Percentiles rank a stretch among this genome's conserved stretches.
Evolutionary conservation across 2,329 filamentous ascomycete genomes (phyloP).

Genomic region (Ascochyta clinopodiicola): DNA sequence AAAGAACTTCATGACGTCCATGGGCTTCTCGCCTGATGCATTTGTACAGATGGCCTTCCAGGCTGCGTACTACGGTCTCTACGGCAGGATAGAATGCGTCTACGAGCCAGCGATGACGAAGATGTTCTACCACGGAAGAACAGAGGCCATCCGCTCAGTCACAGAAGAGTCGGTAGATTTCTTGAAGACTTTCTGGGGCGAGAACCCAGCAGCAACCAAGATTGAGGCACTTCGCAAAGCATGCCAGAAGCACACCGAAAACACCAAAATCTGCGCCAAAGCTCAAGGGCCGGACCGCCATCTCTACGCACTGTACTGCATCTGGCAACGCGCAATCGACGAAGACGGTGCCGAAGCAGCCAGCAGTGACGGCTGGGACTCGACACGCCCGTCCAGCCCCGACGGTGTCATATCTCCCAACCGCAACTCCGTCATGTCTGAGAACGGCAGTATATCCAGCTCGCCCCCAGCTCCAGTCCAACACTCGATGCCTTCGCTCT

Average conservation of each 20-base stretch:
- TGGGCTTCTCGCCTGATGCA: constrained; percentile 95
- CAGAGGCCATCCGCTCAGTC: constrained; percentile 89
- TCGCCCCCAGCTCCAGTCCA: constrained; percentile 58
- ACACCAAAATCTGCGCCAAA: constrained; percentile 85
- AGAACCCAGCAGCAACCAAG: constrained; percentile 82
- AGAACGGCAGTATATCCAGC: constrained; percentile 55
- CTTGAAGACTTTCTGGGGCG: constrained; percentile 92
- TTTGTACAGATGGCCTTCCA: constrained; percentile 99
- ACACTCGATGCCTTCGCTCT: constrained; percentile 74
- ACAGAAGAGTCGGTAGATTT: constrained; percentile 85
- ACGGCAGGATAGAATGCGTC: constrained; percentile 90
- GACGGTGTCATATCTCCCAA: constrained; percentile 62
- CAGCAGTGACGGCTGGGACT: constrained; percentile 61
- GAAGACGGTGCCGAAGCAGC: constrained; percentile 66
- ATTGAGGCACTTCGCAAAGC: constrained; percentile 84
- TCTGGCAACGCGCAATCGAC: constrained; percentile 91
- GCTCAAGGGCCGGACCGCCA: constrained; percentile 92
- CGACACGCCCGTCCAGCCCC: constrained; percentile 58
- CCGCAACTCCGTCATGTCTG: constrained; percentile 58
- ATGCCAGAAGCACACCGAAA: constrained; percentile 79
- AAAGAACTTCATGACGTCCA: constrained; percentile 96
- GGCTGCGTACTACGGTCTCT: constrained; percentile 95
- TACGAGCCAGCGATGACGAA: constrained; percentile 99
- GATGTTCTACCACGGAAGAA: constrained; percentile 87
- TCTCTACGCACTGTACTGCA: constrained; percentile 89